These are phyloP conservation scores for Hypomontagnella submonticulosa DNA, from an alignment of 495 filamentous ascomycete species.

Conservation along the genomic window DNA sequence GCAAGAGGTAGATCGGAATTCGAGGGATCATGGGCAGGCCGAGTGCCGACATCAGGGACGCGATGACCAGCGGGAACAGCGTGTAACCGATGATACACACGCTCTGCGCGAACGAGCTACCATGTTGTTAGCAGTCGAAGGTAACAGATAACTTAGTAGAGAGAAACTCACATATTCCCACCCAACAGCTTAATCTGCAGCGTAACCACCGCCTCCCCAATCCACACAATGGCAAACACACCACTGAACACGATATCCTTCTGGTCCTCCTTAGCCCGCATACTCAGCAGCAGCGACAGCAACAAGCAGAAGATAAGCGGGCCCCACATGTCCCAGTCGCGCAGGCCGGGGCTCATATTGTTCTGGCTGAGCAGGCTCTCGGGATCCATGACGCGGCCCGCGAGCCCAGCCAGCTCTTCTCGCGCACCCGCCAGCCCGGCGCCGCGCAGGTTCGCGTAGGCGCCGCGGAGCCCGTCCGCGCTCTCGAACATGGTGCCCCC, in stretches of 20 bases:
- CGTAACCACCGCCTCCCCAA: constrained; percentile 97
- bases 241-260: constrained; percentile 91
- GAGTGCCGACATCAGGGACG: constrained; percentile 86
- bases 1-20: constrained; percentile 88
- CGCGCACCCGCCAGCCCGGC: constrained; percentile 64
- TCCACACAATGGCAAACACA: constrained; percentile 95
- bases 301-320: constrained; percentile 92
- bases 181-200: constrained; percentile 97
- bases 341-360: constrained; percentile 84
- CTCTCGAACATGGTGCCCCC: constrained; percentile 78
- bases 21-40: constrained; percentile 78
- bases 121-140: constrained; percentile 11
- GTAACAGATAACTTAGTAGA: background rate
- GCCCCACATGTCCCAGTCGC: constrained; percentile 99
- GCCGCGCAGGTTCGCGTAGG: constrained; percentile 61
- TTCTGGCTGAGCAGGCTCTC: constrained; percentile 75
- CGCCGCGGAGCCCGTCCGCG: constrained; percentile 63
- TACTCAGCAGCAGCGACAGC: constrained; percentile 84
- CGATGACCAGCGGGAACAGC: constrained; percentile 96
- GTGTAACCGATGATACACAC: constrained; percentile 99
- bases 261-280: constrained; percentile 78
- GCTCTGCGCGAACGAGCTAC: constrained; percentile 95
- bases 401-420: constrained; percentile 70
- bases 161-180: constrained; percentile 87
- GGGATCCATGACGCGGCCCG: constrained; percentile 69